These are phyloP conservation scores for Fusarium papillatum DNA, from an alignment of 2,329 filamentous ascomycete species.

Conservation along the genomic window DNA sequence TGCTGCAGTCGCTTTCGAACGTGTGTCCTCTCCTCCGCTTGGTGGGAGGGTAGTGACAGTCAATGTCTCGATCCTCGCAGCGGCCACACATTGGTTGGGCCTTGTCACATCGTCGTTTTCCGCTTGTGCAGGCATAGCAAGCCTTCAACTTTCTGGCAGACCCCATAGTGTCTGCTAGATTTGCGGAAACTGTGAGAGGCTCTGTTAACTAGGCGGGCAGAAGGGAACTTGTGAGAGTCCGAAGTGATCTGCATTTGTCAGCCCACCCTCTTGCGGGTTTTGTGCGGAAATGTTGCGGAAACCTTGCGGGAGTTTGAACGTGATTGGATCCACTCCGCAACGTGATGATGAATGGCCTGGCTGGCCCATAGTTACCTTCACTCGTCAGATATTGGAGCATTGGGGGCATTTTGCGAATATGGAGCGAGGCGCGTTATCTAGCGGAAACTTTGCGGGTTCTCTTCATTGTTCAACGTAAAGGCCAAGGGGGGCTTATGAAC, in stretches of 20 bases:
- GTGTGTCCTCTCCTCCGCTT: neutral
- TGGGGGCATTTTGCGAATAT: neutral
- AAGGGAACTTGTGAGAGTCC: neutral
- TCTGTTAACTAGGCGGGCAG: neutral
- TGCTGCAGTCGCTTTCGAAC: neutral
- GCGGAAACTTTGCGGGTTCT: neutral
- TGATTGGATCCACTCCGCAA: neutral
- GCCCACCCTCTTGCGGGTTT: neutral
- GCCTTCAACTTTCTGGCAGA: constrained; percentile 8
- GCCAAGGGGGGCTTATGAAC: neutral
- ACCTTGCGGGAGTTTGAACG: neutral
- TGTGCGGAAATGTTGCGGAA: neutral
- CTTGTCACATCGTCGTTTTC: constrained; percentile 23
- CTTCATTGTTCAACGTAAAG: neutral
- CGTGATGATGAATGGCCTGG: neutral
- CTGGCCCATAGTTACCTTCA: neutral
- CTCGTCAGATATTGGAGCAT: neutral
- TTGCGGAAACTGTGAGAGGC: neutral
- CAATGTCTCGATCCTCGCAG: constrained; percentile 17
- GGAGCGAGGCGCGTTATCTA: neutral
- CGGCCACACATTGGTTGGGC: constrained; percentile 14
- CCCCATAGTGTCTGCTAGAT: neutral
- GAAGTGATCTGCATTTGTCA: neutral
- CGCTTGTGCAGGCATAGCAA: constrained; percentile 19
- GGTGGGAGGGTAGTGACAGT: constrained; percentile 15